Percentiles rank a stretch among this genome's conserved stretches.
These are phyloP conservation scores for Meredithiella fracta DNA, from an alignment of 2,329 filamentous ascomycete genomes.

Conservation along the genomic window DNA sequence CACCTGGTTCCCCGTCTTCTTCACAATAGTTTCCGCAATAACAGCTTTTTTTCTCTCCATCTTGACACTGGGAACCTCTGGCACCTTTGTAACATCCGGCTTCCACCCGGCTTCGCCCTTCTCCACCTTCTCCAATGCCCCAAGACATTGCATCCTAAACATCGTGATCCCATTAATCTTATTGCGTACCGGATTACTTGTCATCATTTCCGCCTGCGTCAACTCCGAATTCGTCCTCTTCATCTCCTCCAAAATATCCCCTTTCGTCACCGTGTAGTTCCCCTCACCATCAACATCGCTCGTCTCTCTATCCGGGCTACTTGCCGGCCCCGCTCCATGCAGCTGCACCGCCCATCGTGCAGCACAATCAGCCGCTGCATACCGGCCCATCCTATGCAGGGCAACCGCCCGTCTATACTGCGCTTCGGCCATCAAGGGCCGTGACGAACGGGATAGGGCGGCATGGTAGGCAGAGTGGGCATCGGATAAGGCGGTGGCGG, in stretches of 20 bases:
- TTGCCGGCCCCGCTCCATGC: conserved; percentile 20
- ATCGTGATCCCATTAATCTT: conserved; percentile 4
- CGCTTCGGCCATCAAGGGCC: conserved; percentile 61
- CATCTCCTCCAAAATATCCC: conserved; percentile 19
- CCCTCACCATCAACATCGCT: conserved; percentile 27
- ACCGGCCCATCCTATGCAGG: conserved; percentile 51
- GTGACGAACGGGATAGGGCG: conserved; percentile 51
- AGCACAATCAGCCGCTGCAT: conserved; percentile 59
- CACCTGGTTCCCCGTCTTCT: conserved; percentile 13
- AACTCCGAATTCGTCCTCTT: conserved; percentile 20
- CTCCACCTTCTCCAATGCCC: conserved; percentile 28
- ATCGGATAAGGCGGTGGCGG: conserved; percentile 50
- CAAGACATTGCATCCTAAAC: conserved; percentile 29
- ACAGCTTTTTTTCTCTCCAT: conserved; percentile 5
- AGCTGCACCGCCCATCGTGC: conserved; percentile 40
- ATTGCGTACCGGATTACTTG: conserved; percentile 18
- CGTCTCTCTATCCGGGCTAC: conserved; percentile 8
- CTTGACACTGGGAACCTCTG: conserved; percentile 6
- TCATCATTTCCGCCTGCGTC: conserved; percentile 12
- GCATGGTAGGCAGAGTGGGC: conserved; percentile 48
- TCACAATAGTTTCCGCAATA: neutral
- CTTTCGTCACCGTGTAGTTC: conserved; percentile 28
- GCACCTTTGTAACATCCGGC: conserved; percentile 22
- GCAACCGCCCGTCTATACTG: conserved; percentile 67
- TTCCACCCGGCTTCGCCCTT: conserved; percentile 30